phyloP scores from a whole-genome alignment of 75 land plant genomes.

The Cunninghamia lanceolata region DNA sequence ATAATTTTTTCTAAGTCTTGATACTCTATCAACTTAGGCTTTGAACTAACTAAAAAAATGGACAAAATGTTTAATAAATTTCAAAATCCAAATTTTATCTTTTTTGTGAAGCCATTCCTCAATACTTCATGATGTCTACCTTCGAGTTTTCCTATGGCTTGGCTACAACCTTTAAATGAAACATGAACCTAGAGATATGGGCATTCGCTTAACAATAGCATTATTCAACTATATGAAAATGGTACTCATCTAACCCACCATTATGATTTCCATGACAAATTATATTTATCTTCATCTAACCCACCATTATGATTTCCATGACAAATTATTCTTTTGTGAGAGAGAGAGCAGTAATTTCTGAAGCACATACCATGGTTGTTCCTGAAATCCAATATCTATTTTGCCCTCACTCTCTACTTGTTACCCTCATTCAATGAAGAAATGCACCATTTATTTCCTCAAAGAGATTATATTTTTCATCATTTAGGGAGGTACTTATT shows the following conservation, averaged over 20 bases:
- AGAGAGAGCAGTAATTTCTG: constrained; percentile 50
- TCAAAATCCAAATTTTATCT: no score
- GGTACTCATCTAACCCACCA: background rate
- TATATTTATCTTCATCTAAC: constrained; percentile 51
- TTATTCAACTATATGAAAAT: constrained; percentile 7
- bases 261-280: no score
- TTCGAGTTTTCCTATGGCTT: constrained; percentile 33
- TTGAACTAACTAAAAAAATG: no score
- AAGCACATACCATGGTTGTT: constrained; percentile 59
- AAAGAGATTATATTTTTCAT: constrained; percentile 72
- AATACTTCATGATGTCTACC: constrained; percentile 66
- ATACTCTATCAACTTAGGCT: no score
- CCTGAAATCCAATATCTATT: constrained; percentile 66
- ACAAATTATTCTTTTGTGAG: constrained; percentile 83
- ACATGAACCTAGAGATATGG: constrained; percentile 52
- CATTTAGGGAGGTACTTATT: constrained; percentile 74
- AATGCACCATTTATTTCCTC: constrained; percentile 60
- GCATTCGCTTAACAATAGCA: constrained; percentile 33
- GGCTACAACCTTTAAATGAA: constrained; percentile 25
- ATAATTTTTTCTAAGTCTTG: no score
- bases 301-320: constrained; percentile 61
- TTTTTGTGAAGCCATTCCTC: constrained; percentile 91
- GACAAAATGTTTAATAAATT: no score
- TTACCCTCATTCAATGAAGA: constrained; percentile 49
- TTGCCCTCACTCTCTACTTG: constrained; percentile 68